Base-by-base conservation (phyloP, 768 basidiomycete genomes). In the Leccinum rimulosum region DNA sequence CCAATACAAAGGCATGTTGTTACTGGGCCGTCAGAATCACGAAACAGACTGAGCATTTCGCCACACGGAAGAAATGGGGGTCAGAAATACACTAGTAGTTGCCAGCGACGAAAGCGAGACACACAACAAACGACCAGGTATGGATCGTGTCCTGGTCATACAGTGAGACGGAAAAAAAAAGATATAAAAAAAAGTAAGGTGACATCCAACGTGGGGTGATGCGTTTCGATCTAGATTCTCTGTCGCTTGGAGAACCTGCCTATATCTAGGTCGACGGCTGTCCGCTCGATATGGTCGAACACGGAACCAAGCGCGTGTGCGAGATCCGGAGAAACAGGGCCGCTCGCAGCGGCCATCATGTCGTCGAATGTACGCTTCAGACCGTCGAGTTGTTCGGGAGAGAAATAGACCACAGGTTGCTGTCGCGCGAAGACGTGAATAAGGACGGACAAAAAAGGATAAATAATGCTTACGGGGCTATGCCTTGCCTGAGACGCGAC, bases 271-370 rank as follows among this genome's bases (percentile, higher is more conserved):
- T 73, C 72, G 9, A 61, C 62, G 28, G 59, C 63, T 22, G 73
- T 71, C 53, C 68, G 69, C 48, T 73, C 72, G 56, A 73, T 73
- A 33, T 73, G 72, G 51, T 74, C 69, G 28, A 73, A 74, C 14
- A 73, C 73, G 12, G 73, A 65, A 10, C 71, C 73, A 10, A 73
- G 63, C 4, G 66, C 68, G n/a, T 68, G 71, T 10, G 72, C 72
- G 19, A 74, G 64, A 0, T 73, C 68, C 7, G 71, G 72, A 15
- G 70, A 45, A 3, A 74, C 69, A 1, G 72, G 71, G 1, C 72
- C 73, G 43, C 64, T 67, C 19, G 72, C 72, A 9, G 66, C 70
- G 6, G 22, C 43, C 68, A 73, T 73, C 69, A 73, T 70, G 25
- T 68, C 60, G 0, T 74, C 73, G 17, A 73, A 73, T 43, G 68